Percentiles rank a stretch among this genome's conserved stretches.
Evolutionary conservation across 257 asterid species (phyloP).

Genomic region (Nyctanthes arbortristis): DNA sequence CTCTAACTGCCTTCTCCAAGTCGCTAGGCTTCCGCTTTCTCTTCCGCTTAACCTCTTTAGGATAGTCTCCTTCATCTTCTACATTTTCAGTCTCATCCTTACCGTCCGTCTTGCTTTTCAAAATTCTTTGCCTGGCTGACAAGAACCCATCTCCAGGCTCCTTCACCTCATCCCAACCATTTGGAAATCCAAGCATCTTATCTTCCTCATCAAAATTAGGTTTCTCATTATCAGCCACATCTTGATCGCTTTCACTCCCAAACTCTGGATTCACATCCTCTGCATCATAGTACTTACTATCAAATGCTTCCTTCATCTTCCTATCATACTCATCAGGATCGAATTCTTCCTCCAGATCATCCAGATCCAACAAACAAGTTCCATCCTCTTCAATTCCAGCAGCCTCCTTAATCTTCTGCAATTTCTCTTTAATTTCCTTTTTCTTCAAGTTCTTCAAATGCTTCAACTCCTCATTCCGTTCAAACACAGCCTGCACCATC

Average conservation of each 20-base stretch:
- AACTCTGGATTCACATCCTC: constrained; percentile 62
- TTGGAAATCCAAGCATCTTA: constrained; percentile 73
- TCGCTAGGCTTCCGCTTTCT: constrained; percentile 33
- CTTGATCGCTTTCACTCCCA: constrained; percentile 61
- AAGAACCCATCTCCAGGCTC: constrained; percentile 45
- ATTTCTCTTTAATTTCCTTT: constrained; percentile 76
- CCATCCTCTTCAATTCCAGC: constrained; percentile 65
- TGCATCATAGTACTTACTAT: constrained; percentile 57
- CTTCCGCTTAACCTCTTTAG: constrained; percentile 36
- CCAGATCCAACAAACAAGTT: constrained; percentile 44
- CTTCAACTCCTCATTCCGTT: constrained; percentile 74
- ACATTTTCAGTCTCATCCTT: constrained; percentile 18
- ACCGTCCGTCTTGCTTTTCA: constrained; percentile 31
- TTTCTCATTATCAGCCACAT: constrained; percentile 45
- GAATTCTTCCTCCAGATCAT: constrained; percentile 79
- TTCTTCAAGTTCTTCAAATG: constrained; percentile 79
- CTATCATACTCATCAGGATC: constrained; percentile 69
- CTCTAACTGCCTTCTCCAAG: constrained; percentile 38
- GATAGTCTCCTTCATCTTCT: constrained; percentile 19
- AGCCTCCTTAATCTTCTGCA: constrained; percentile 68
- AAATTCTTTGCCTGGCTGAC: constrained; percentile 46
- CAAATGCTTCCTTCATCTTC: constrained; percentile 70
- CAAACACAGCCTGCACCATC: constrained; percentile 57
- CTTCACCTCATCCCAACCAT: constrained; percentile 61
- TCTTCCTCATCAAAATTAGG: constrained; percentile 86